Evolutionary conservation across 2,329 filamentous ascomycete species (phyloP).

Genomic region (Cladobotryum protrusum): DNA sequence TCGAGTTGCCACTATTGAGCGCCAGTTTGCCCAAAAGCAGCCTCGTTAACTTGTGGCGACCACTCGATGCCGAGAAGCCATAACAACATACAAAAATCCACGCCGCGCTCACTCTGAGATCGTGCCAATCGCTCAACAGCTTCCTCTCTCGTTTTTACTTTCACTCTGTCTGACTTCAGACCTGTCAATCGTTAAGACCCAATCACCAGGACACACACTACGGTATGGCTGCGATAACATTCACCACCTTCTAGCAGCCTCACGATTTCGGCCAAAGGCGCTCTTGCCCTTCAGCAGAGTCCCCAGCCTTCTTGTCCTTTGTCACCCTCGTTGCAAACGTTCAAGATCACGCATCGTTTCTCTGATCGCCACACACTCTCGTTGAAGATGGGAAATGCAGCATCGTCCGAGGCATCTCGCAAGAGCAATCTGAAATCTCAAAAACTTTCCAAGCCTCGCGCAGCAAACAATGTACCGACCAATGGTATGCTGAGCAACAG

Average conservation of each 20-base stretch:
- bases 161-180: too few species aligned
- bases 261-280: neutral
- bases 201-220: neutral
- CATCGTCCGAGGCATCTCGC: slow-evolving; percentile 39
- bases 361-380: too few species aligned
- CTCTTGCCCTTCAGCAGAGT: neutral
- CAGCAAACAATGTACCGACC: slow-evolving; percentile 33
- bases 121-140: neutral
- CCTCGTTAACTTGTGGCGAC: neutral
- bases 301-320: neutral
- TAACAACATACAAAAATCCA: neutral
- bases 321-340: too few species aligned
- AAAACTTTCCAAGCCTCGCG: slow-evolving; percentile 47
- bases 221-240: neutral
- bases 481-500: slow-evolving; percentile 31
- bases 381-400: slow-evolving; percentile 44
- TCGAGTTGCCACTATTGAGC: slow-evolving; percentile 3
- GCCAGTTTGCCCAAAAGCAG: slow-evolving; percentile 8
- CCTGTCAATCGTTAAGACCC: neutral
- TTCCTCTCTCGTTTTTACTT: too few species aligned
- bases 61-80: too few species aligned
- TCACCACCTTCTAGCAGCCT: neutral
- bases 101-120: slow-evolving; percentile 3
- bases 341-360: too few species aligned
- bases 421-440: slow-evolving; percentile 41